phyloP scores from a whole-genome alignment of 176 grass and related monocot genomes.

The Puya raimondii region DNA sequence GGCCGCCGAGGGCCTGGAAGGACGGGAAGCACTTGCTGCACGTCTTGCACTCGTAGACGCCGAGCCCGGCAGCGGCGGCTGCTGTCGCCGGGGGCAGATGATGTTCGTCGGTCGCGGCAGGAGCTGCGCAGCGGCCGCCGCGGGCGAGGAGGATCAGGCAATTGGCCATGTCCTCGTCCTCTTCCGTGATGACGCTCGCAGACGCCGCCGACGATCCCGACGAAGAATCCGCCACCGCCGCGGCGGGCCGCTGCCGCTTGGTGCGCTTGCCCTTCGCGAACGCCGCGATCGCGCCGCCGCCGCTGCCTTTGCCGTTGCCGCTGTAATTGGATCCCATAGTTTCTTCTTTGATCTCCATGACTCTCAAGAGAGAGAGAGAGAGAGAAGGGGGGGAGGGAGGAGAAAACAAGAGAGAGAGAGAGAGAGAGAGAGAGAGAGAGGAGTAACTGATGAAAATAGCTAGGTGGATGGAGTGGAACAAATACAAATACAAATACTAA shows the following conservation, averaged over 20 bases:
- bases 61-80: neutral
- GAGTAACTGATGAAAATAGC: neutral
- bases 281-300: neutral
- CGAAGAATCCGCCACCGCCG: neutral
- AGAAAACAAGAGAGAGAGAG: conserved; percentile 1
- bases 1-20: conserved; percentile 86
- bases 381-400: neutral
- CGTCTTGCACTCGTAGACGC: conserved; percentile 26
- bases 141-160: conserved; percentile 23
- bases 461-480: neutral
- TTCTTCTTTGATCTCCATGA: neutral
- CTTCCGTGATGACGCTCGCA: conserved; percentile 2
- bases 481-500: neutral
- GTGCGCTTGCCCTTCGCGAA: conserved; percentile 17
- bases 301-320: neutral
- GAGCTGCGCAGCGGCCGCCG: neutral
- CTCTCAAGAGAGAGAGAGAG: neutral
- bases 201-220: conserved; percentile 8
- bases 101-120: too few relatives aligned
- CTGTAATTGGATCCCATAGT: neutral
- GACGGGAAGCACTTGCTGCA: conserved; percentile 23
- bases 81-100: too few relatives aligned
- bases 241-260: conserved; percentile 9
- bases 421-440: neutral
- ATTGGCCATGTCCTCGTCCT: conserved; percentile 27